Conservation (phyloP, 305 asterid species). For the Fraxinus velutina region DNA sequence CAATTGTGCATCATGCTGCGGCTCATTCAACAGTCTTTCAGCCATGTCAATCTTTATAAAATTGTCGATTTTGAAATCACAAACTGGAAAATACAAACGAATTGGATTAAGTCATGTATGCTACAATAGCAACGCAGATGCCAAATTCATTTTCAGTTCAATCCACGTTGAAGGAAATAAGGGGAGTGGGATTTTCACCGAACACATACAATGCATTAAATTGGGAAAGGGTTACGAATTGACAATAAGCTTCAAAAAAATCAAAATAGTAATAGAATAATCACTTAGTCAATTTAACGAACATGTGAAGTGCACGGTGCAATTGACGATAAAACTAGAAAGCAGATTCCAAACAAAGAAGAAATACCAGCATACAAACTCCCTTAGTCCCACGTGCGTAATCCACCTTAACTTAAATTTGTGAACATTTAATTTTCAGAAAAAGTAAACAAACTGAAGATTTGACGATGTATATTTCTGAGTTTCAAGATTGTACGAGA, state of each 20-base stretch:
- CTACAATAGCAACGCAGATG: background rate
- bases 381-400: background rate
- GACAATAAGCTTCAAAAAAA: background rate
- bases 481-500: background rate
- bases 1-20: conserved; percentile 48
- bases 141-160: background rate
- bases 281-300: conserved; percentile 19
- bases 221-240: background rate
- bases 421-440: background rate
- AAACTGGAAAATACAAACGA: conserved; percentile 11
- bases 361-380: background rate
- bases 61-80: background rate
- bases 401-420: background rate
- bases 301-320: conserved; percentile 24
- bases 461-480: background rate
- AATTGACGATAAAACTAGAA: background rate
- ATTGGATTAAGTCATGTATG: background rate
- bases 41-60: conserved; percentile 40
- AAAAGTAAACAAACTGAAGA: background rate
- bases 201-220: background rate
- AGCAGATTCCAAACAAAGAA: background rate
- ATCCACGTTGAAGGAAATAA: background rate
- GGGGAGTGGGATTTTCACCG: background rate
- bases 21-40: conserved; percentile 57
- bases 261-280: background rate